phyloP scores from a whole-genome alignment of 805 yeast genomes.

The Metschnikowia matae region DNA sequence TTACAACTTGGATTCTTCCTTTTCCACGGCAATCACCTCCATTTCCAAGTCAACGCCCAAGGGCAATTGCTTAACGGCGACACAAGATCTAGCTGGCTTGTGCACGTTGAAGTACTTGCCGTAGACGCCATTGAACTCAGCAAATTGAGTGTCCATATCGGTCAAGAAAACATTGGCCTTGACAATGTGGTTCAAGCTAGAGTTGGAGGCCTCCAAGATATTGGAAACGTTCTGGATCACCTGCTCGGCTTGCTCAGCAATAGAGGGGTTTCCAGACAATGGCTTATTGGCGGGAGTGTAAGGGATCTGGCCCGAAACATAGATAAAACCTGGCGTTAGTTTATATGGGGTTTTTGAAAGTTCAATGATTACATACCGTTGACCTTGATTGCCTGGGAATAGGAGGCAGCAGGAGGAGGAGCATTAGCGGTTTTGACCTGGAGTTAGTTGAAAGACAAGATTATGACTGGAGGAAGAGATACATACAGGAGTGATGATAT shows the following conservation, averaged over 20 bases:
- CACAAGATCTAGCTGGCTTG: slow-evolving; percentile 97
- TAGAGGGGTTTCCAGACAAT: slow-evolving; percentile 60
- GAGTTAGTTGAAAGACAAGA: slow-evolving; percentile 12
- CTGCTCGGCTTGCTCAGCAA: slow-evolving; percentile 75
- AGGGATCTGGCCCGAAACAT: slow-evolving; percentile 95
- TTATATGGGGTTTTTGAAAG: background rate
- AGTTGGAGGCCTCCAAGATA: slow-evolving; percentile 80
- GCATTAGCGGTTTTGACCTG: slow-evolving; percentile 69
- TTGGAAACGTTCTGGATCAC: slow-evolving; percentile 62
- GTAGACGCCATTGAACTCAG: slow-evolving; percentile 81
- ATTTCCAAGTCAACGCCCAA: slow-evolving; percentile 84
- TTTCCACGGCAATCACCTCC: slow-evolving; percentile 86
- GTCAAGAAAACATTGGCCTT: slow-evolving; percentile 88
- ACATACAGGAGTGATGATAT: slow-evolving; percentile 19
- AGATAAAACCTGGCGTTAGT: slow-evolving; percentile 59
- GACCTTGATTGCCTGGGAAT: slow-evolving; percentile 92
- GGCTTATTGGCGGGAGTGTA: slow-evolving; percentile 78
- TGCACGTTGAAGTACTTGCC: slow-evolving; percentile 68
- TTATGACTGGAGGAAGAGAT: no score
- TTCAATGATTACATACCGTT: slow-evolving; percentile 43
- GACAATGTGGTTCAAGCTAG: slow-evolving; percentile 76
- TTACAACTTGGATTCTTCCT: slow-evolving; percentile 32
- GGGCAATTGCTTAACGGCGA: slow-evolving; percentile 90
- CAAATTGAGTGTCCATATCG: slow-evolving; percentile 78
- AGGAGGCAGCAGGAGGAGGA: slow-evolving; percentile 96